phyloP scores from a whole-genome alignment of 2,329 filamentous ascomycete species.

The Saccharata proteae region DNA sequence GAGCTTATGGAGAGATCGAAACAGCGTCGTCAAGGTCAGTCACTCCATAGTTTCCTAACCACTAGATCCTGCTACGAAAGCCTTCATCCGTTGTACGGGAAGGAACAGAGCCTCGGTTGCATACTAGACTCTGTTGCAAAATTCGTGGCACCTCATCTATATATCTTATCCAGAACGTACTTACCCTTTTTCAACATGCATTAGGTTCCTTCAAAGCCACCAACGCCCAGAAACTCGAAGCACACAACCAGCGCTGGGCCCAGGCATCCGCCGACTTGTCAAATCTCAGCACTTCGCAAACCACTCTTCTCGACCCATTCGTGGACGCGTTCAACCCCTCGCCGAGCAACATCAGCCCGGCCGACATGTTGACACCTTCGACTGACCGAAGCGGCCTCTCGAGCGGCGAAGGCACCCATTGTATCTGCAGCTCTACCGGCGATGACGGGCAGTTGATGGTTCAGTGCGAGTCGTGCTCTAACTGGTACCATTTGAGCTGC shows the following conservation, averaged over 20 bases:
- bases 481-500: constrained; percentile 49
- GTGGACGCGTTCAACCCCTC: constrained; percentile 31
- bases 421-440: constrained; percentile 43
- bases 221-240: constrained; percentile 14
- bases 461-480: constrained; percentile 52
- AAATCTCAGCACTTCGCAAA: background rate
- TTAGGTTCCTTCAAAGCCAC: constrained; percentile 3
- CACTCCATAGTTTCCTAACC: too few relatives aligned
- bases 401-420: constrained; percentile 41
- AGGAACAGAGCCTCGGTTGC: too few relatives aligned
- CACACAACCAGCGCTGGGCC: constrained; percentile 34
- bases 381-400: constrained; percentile 41
- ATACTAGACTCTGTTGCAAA: too few relatives aligned
- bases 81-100: too few relatives aligned
- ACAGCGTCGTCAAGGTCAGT: constrained; percentile 6
- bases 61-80: too few relatives aligned
- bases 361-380: constrained; percentile 32
- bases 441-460: constrained; percentile 46
- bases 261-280: constrained; percentile 28
- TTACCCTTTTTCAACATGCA: background rate
- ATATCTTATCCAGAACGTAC: too few relatives aligned
- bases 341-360: constrained; percentile 30
- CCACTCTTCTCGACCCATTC: constrained; percentile 20
- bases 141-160: background rate
- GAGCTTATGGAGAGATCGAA: constrained; percentile 21